Evolutionary conservation across 331 rosid species (phyloP).

Genomic region (Phaseolus coccineus): DNA sequence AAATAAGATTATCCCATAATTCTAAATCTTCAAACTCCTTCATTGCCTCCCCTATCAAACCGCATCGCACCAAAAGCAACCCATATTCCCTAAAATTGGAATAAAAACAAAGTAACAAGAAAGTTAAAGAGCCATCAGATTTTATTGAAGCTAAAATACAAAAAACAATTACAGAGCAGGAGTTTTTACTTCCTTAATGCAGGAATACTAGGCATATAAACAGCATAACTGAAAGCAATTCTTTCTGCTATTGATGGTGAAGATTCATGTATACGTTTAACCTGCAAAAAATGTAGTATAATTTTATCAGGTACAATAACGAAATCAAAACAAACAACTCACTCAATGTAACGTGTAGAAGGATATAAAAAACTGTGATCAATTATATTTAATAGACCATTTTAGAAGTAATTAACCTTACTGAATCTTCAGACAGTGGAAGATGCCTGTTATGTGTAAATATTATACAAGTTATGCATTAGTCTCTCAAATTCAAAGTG

Average conservation of each 20-base stretch:
- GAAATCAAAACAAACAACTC: slow-evolving; percentile 31
- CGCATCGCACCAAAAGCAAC: slow-evolving; percentile 87
- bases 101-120: background rate
- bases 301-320: slow-evolving; percentile 39
- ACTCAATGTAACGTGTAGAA: background rate
- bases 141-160: slow-evolving; percentile 8
- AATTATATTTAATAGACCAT: background rate
- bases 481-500: background rate
- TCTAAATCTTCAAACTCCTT: slow-evolving; percentile 90
- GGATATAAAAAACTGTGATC: slow-evolving; percentile 2
- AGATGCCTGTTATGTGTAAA: background rate
- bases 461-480: background rate
- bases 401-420: background rate
- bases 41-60: slow-evolving; percentile 92
- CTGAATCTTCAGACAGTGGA: background rate
- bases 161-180: slow-evolving; percentile 38
- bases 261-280: slow-evolving; percentile 63
- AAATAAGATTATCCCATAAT: slow-evolving; percentile 94
- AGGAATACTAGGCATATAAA: slow-evolving; percentile 77
- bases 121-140: slow-evolving; percentile 22
- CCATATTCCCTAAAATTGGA: slow-evolving; percentile 80
- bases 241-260: slow-evolving; percentile 74
- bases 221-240: slow-evolving; percentile 68
- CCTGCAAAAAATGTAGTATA: slow-evolving; percentile 57
- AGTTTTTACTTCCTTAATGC: slow-evolving; percentile 77